Evolutionary conservation across 176 grass and related monocot species (phyloP).

Genomic region (Musa acuminata): DNA sequence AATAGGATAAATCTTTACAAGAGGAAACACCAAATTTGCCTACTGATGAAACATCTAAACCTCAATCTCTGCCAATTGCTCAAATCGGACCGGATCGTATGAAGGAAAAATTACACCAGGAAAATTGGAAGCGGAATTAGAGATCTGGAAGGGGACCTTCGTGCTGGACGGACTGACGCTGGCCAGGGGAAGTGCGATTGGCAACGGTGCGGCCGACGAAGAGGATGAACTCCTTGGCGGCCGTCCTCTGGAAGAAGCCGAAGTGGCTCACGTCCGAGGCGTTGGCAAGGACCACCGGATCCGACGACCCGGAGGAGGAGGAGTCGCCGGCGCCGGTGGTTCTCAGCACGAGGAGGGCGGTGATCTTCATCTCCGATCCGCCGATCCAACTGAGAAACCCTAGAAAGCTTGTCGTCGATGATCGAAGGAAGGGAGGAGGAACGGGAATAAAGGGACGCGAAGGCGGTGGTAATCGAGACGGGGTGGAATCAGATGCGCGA

Average conservation of each 20-base stretch:
- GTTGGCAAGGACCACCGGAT: slow-evolving; percentile 76
- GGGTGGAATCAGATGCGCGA: too few relatives aligned
- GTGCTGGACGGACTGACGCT: slow-evolving; percentile 90
- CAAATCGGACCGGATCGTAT: not conserved
- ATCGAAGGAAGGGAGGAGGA: too few relatives aligned
- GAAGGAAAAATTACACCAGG: not conserved
- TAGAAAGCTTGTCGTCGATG: not conserved
- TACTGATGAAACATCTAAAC: not conserved
- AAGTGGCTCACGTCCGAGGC: slow-evolving; percentile 92
- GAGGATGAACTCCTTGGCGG: slow-evolving; percentile 81
- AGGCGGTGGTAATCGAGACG: too few relatives aligned
- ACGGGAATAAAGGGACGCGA: too few relatives aligned
- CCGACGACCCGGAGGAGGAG: slow-evolving; percentile 27
- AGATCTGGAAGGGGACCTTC: slow-evolving; percentile 38
- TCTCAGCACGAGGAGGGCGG: slow-evolving; percentile 62
- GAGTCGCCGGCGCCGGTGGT: slow-evolving; percentile 24
- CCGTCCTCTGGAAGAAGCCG: slow-evolving; percentile 79
- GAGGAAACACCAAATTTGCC: not conserved
- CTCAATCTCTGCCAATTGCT: not conserved
- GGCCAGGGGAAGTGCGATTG: slow-evolving; percentile 52
- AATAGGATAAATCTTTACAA: not conserved
- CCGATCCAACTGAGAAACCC: not conserved
- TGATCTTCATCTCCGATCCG: slow-evolving; percentile 64
- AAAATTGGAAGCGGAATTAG: not conserved
- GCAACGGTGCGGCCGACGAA: slow-evolving; percentile 85